A percentile compares a stretch with the other conserved stretches of the same genome.
phyloP scores from a whole-genome alignment of 768 basidiomycete genomes.

The Macrolepiota albuminosa region DNA sequence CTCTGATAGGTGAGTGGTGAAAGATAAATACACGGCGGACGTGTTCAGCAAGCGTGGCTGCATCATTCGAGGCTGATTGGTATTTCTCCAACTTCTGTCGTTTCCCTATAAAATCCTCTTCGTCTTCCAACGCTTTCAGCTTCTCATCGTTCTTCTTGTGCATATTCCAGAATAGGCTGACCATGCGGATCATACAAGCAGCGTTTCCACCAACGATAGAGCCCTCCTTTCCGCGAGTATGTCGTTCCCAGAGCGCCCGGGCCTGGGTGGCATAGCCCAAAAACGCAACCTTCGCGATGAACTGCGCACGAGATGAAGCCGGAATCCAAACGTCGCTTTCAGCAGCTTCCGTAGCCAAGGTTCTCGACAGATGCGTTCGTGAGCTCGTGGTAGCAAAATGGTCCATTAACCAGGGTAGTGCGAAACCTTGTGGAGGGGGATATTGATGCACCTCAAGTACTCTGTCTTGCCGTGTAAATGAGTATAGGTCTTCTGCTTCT shows the following conservation, averaged over 20 bases:
- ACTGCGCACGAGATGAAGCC: conserved; percentile 37
- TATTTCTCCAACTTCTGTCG: conserved; percentile 8
- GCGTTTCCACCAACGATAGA: conserved; percentile 40
- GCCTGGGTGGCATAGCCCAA: conserved; percentile 45
- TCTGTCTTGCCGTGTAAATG: conserved; percentile 31
- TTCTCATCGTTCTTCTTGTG: conserved; percentile 14
- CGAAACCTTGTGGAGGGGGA: conserved; percentile 42
- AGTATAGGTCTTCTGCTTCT: conserved; percentile 43
- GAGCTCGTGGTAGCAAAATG: conserved; percentile 33
- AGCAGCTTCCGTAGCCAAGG: conserved; percentile 45
- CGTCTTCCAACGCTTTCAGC: background rate
- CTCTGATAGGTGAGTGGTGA: conserved; percentile 40
- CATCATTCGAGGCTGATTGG: conserved; percentile 18
- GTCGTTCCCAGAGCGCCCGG: conserved; percentile 54
- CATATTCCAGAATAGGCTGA: conserved; percentile 38
- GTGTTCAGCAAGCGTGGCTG: conserved; percentile 34
- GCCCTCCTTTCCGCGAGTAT: conserved; percentile 37
- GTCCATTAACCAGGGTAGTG: conserved; percentile 51
- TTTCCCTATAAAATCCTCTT: background rate
- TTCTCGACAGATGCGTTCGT: conserved; percentile 42
- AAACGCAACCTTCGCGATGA: conserved; percentile 43
- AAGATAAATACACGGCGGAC: conserved; percentile 41
- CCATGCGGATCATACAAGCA: conserved; percentile 42
- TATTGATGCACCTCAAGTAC: conserved; percentile 33
- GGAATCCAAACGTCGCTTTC: conserved; percentile 37